phyloP scores from a whole-genome alignment of 2,329 filamentous ascomycete species.

The Colletotrichum trifolii region DNA sequence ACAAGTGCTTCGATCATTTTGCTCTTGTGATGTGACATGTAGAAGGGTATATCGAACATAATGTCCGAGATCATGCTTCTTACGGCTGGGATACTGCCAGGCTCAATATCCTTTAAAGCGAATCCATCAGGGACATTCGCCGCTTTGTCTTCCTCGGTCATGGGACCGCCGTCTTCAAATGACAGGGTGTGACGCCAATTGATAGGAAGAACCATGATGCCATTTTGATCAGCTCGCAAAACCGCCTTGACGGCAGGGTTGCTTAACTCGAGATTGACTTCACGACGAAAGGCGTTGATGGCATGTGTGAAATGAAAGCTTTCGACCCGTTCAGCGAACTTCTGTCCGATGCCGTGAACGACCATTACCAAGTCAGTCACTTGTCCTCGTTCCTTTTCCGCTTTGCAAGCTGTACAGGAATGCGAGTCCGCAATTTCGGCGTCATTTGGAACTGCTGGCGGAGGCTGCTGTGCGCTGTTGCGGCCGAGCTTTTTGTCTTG shows the following conservation, averaged over 20 bases:
- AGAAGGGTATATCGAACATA: constrained; percentile 98
- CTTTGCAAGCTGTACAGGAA: constrained; percentile 68
- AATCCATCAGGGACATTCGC: constrained; percentile 70
- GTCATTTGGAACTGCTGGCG: constrained; percentile 21
- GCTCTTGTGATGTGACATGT: constrained; percentile 93
- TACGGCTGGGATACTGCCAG: constrained; percentile 89
- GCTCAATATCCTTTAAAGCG: constrained; percentile 88
- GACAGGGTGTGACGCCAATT: constrained; percentile 94
- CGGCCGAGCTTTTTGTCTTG: constrained; percentile 61
- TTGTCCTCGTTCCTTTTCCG: constrained; percentile 71
- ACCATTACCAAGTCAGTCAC: constrained; percentile 91
- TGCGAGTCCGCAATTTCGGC: constrained; percentile 37
- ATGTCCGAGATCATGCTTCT: constrained; percentile 95
- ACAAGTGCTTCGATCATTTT: constrained; percentile 94
- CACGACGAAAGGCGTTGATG: constrained; percentile 88
- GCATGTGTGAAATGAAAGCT: constrained; percentile 98
- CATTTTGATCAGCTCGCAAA: constrained; percentile 81
- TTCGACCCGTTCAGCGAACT: constrained; percentile 92
- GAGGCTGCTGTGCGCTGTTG: constrained; percentile 42
- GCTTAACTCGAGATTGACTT: constrained; percentile 85
- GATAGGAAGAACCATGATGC: constrained; percentile 92
- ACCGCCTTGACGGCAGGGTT: constrained; percentile 79
- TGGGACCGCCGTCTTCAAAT: constrained; percentile 81
- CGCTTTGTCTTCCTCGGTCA: constrained; percentile 63
- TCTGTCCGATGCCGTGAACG: constrained; percentile 96